phyloP scores from a whole-genome alignment of 2,329 filamentous ascomycete species.

The Aureobasidium leucospermi region DNA sequence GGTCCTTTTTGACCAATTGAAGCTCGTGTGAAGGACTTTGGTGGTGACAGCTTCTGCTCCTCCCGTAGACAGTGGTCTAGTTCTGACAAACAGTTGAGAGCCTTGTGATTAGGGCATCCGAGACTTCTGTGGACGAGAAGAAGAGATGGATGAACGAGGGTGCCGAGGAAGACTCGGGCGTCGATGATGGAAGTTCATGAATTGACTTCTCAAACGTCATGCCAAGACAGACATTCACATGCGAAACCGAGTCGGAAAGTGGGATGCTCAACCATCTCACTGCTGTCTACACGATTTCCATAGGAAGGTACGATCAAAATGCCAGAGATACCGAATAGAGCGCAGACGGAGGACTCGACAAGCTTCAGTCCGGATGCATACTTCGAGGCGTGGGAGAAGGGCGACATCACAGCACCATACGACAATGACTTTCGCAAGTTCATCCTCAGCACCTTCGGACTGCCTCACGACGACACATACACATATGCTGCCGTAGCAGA shows the following conservation, averaged over 20 bases:
- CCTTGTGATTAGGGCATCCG: too few relatives aligned
- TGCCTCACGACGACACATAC: constrained; percentile 39
- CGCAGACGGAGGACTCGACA: constrained; percentile 33
- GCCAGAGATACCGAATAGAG: constrained; percentile 25
- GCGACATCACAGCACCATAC: constrained; percentile 30
- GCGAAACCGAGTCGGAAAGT: not conserved
- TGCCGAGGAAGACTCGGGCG: too few relatives aligned
- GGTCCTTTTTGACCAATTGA: not conserved
- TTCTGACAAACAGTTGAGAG: too few relatives aligned
- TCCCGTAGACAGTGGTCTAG: too few relatives aligned
- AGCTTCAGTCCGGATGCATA: constrained; percentile 41
- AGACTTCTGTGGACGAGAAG: too few relatives aligned
- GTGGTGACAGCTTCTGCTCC: too few relatives aligned
- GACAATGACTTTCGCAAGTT: constrained; percentile 40
- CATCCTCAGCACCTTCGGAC: constrained; percentile 41
- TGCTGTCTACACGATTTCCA: not conserved
- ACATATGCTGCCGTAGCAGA: constrained; percentile 45
- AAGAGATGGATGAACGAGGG: too few relatives aligned
- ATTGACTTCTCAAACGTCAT: not conserved
- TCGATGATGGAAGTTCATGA: too few relatives aligned
- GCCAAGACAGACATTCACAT: constrained; percentile 9
- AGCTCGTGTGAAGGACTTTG: not conserved
- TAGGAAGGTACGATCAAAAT: constrained; percentile 15
- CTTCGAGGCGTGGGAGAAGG: constrained; percentile 36
- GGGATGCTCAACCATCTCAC: not conserved